Conservation (phyloP, 192 early-diverging fungal genomes). For the Entophlyctis luteolus region DNA sequence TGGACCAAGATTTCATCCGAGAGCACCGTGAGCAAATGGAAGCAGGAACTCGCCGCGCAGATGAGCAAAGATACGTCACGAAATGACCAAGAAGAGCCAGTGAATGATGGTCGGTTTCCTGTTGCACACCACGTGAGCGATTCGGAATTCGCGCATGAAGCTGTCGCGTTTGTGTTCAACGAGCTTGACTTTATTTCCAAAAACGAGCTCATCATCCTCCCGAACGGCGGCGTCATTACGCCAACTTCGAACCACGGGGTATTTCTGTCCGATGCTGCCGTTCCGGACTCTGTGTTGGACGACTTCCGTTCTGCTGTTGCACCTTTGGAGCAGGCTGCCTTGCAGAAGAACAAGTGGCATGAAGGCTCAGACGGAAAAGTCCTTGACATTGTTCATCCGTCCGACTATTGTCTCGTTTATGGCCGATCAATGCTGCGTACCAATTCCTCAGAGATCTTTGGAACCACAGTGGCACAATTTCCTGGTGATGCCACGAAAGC, state of each 20-base stretch:
- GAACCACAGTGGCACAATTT: not conserved
- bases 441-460: not conserved
- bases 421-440: slow-evolving; percentile 10
- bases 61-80: too few species aligned
- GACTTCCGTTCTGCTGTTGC: not conserved
- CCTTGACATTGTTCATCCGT: slow-evolving; percentile 55
- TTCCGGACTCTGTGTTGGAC: not conserved
- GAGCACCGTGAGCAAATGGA: slow-evolving; percentile 1
- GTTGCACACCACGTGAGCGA: slow-evolving; percentile 59
- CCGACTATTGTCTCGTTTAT: slow-evolving; percentile 37
- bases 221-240: not conserved
- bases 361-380: slow-evolving; percentile 39
- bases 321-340: slow-evolving; percentile 14
- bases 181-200: slow-evolving; percentile 4
- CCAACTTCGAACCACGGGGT: slow-evolving; percentile 12
- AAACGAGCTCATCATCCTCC: not conserved
- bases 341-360: slow-evolving; percentile 41
- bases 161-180: not conserved
- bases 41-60: not conserved
- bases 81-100: too few species aligned
- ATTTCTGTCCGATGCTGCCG: not conserved
- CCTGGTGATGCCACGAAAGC: not conserved
- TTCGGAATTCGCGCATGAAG: not conserved
- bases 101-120: too few species aligned
- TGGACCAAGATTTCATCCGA: slow-evolving; percentile 4